phyloP scores from a whole-genome alignment of 75 land plant genomes.

The Picea glauca region DNA sequence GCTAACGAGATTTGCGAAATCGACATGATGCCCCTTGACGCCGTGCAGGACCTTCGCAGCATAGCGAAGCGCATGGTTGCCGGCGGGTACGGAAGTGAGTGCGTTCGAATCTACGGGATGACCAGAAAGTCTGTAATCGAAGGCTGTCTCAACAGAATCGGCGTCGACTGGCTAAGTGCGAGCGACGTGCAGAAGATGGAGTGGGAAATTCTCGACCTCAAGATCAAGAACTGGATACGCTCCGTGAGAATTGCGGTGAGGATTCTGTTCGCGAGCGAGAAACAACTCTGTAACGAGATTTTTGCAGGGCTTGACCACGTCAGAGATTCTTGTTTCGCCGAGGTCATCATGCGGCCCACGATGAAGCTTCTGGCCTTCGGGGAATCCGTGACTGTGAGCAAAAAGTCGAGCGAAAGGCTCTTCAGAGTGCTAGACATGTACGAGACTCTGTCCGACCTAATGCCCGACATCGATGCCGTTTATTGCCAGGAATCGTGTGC shows the following conservation, averaged over 20 bases:
- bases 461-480: slow-evolving; percentile 46
- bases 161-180: slow-evolving; percentile 21
- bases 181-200: slow-evolving; percentile 35
- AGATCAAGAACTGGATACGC: slow-evolving; percentile 37
- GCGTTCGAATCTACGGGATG: slow-evolving; percentile 23
- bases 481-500: slow-evolving; percentile 38
- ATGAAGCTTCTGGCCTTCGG: slow-evolving; percentile 32
- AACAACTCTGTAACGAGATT: slow-evolving; percentile 42
- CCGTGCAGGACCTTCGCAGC: slow-evolving; percentile 16
- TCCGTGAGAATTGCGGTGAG: slow-evolving; percentile 33
- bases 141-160: slow-evolving; percentile 24
- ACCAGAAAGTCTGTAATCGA: slow-evolving; percentile 25
- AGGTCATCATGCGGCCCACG: slow-evolving; percentile 30
- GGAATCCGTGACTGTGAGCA: slow-evolving; percentile 27
- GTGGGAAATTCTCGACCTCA: slow-evolving; percentile 36
- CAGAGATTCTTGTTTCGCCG: slow-evolving; percentile 32
- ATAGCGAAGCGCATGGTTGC: slow-evolving; percentile 35
- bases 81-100: slow-evolving; percentile 35
- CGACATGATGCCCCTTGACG: background rate
- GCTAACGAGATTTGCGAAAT: slow-evolving; percentile 2
- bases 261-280: slow-evolving; percentile 35
- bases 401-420: slow-evolving; percentile 46
- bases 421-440: slow-evolving; percentile 56
- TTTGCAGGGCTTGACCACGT: slow-evolving; percentile 23
- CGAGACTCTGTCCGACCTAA: slow-evolving; percentile 41